Base-by-base conservation (phyloP, 768 basidiomycete genomes). In the Podaxis sp. region DNA sequence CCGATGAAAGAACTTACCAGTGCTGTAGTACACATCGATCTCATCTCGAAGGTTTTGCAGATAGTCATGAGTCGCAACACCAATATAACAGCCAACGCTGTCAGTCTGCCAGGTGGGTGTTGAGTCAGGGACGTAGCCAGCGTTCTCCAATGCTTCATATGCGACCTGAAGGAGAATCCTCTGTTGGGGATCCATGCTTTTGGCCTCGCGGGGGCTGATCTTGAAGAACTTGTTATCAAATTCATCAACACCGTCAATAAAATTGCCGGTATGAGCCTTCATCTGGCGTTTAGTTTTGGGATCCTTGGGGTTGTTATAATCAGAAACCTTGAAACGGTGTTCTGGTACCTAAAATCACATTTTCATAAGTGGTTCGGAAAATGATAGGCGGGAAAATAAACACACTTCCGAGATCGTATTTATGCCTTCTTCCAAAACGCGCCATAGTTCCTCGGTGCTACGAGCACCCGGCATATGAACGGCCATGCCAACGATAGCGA, bases 141-240 rank as follows among this genome's bases (percentile, higher is more conserved):
- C 81, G 63, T 84, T 79, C 69, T 91, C 89, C 6, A 92, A 75
- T 0, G 90, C 90, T 62, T 88, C 81, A 60, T 89, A 83, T 4
- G 86, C 87, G 2, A 82, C 79, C 41, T 87, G 88, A 15, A 92
- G 78, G 4, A 91, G 74, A 40, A 91, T 66, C 4, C 90, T 81
- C 65, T 90, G 89, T 66, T 91, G 90, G 5, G 90, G 90, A 67
- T 91, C 89, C 89, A 91, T 91, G 70, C 79, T 84, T 63, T 75
- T 83, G 13, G 90, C 89, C 72, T 91, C 90, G 4, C 90, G 82
- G 1, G 90, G 90, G 41, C 85, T 88, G 50, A 90, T 82, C 47
- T 82, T 84, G 78, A 92, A 92, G 69, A 90, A 79, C 69, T 75
- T 77, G 70, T 89, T 79, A 70, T 92, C 90, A 67, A 92, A 92